A percentile compares a stretch with the other conserved stretches of the same genome.
phyloP scores from a whole-genome alignment of 2,329 filamentous ascomycete species.

The Colletotrichum cordylinicola region DNA sequence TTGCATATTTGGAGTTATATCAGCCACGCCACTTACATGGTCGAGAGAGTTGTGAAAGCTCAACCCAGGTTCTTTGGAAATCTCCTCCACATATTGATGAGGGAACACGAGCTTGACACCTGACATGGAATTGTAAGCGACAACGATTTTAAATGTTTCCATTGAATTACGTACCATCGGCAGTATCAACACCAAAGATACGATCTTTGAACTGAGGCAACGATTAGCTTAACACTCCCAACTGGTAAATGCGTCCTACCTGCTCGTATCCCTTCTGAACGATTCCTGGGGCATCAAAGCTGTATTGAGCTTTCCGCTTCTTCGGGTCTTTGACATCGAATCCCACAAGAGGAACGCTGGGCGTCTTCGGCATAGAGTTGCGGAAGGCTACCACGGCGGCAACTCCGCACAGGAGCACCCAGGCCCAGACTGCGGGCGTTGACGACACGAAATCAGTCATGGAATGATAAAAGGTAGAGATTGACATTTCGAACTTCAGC shows the following conservation, averaged over 20 bases:
- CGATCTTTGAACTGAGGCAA: background rate
- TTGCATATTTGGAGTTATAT: background rate
- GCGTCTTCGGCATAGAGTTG: background rate
- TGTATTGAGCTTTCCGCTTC: background rate
- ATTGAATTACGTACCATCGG: background rate
- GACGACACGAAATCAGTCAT: background rate
- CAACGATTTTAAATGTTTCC: background rate
- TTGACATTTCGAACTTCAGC: background rate
- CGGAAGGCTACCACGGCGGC: background rate
- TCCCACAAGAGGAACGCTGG: background rate
- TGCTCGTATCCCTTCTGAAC: background rate
- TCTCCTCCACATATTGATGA: background rate
- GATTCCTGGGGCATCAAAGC: background rate
- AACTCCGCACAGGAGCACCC: background rate
- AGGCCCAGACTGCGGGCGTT: background rate
- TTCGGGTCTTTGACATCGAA: background rate
- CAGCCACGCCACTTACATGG: background rate
- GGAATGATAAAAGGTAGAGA: background rate
- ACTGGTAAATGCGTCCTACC: background rate
- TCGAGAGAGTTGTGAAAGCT: background rate
- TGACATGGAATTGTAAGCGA: background rate
- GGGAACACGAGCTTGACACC: background rate
- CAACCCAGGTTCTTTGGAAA: background rate
- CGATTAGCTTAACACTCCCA: background rate
- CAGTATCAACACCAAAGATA: background rate